phyloP scores from a whole-genome alignment of 805 yeast genomes.

The Brettanomyces bruxellensis region DNA sequence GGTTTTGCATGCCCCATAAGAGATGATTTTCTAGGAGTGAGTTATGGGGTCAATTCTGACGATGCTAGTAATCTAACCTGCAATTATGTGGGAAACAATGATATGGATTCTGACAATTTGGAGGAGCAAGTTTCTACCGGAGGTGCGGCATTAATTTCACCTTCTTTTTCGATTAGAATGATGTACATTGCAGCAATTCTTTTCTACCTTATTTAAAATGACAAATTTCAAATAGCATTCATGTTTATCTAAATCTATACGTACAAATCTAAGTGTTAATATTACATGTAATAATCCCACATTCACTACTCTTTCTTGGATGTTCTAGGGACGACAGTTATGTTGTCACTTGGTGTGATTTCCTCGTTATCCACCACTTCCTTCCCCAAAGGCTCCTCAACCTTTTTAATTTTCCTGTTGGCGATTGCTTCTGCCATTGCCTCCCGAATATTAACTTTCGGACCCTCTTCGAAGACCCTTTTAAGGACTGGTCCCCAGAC shows the following conservation, averaged over 20 bases:
- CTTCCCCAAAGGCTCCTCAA: too few relatives aligned
- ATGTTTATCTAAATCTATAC: too few relatives aligned
- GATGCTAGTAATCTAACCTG: conserved; percentile 5
- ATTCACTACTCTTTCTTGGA: too few relatives aligned
- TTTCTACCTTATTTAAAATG: too few relatives aligned
- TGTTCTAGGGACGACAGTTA: too few relatives aligned
- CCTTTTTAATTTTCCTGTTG: too few relatives aligned
- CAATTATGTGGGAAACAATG: not conserved
- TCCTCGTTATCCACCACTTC: too few relatives aligned
- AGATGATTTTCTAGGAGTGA: conserved; percentile 22
- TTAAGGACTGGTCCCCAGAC: conserved; percentile 65
- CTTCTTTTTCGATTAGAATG: not conserved
- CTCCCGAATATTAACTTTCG: conserved; percentile 28
- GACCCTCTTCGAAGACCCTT: conserved; percentile 41
- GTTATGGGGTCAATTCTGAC: conserved; percentile 35
- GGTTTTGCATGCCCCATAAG: conserved; percentile 66
- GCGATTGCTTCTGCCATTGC: conserved; percentile 25
- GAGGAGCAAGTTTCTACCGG: not conserved
- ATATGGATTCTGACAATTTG: not conserved
- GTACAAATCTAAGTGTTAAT: too few relatives aligned
- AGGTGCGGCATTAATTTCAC: not conserved
- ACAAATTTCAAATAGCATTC: too few relatives aligned
- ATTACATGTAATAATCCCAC: too few relatives aligned
- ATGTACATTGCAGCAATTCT: too few relatives aligned
- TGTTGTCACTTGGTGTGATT: too few relatives aligned